Evolutionary conservation across 2,329 filamentous ascomycete species (phyloP).

Genomic region (Colletotrichum tropicale): DNA sequence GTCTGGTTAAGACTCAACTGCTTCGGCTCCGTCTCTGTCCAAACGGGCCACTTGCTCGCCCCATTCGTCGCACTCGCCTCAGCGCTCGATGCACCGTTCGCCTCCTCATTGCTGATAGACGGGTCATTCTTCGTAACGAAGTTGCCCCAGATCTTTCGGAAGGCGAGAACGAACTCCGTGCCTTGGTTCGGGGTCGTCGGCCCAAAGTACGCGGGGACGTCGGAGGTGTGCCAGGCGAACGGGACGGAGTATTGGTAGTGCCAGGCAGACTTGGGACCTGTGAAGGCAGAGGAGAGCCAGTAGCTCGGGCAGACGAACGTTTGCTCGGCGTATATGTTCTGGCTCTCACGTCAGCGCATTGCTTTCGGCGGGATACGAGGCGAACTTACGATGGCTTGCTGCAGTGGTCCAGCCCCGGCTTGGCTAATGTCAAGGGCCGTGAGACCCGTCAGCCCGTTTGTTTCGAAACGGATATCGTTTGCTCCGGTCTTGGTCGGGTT

Average conservation of each 20-base stretch:
- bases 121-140: constrained; percentile 48
- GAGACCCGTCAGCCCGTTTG: not conserved
- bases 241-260: constrained; percentile 55
- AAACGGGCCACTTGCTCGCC: constrained; percentile 36
- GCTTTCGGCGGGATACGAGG: not conserved
- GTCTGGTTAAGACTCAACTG: constrained; percentile 53
- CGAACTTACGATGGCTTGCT: constrained; percentile 27
- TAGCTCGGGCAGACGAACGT: constrained; percentile 62
- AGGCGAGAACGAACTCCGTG: constrained; percentile 34
- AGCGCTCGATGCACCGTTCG: constrained; percentile 28
- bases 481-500: constrained; percentile 27
- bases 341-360: constrained; percentile 33
- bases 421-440: constrained; percentile 43
- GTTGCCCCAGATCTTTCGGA: constrained; percentile 49
- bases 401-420: constrained; percentile 57
- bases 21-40: constrained; percentile 31
- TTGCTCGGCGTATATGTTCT: constrained; percentile 58
- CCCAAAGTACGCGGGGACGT: constrained; percentile 40
- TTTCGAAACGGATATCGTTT: constrained; percentile 16
- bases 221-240: constrained; percentile 41
- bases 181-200: constrained; percentile 27
- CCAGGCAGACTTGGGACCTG: constrained; percentile 31
- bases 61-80: not conserved
- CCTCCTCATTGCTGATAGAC: constrained; percentile 35
- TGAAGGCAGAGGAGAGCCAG: constrained; percentile 56